Evolutionary conservation across 2,329 filamentous ascomycete species (phyloP), one percentile per base, ranked within the genome.

Genomic region (Ophiostoma piceae): DNA sequence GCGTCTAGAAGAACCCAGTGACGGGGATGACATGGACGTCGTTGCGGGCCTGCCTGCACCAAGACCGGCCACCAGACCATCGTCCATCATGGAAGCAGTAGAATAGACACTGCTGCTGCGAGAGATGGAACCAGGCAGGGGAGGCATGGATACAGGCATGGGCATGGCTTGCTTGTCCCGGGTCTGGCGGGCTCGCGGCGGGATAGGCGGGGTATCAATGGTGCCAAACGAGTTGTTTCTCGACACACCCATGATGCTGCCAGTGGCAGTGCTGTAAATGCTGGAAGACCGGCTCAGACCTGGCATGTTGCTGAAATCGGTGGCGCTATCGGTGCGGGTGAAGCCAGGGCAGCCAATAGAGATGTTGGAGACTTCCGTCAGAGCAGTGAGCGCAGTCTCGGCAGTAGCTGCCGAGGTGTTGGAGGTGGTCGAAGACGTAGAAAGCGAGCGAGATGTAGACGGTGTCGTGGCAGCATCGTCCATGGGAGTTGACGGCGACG

Each of bases 361-460:
- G 5, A 62, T 64, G 67, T 47, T 41, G 12, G 29, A 39, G 11
- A 11, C 67, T 19, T 68, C 54, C 16, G 67, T 70, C 5, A 39
- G 57, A 0, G 62, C 29, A 0, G 68, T 71, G 8, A 64, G 12
- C 0, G 72, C 69, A 4, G 73, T 73, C 29, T 54, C 60, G n/a
- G 37, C 66, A 1, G 73, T 69, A 7, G 67, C 37, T 0, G 68
- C 62, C 7, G 75, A 71, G 9, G 73, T 71, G 11, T 71, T 71
- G 7, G 75, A 74, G 2, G 70, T 72, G 8, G 72, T 76, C 3
- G 75, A 74, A 2, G 76, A 73, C 8, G 73, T 74, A 4, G 75
- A 73, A 6, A 76, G 74, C 7, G 78, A 75, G 0, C 73, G 73
- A 12, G 65, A 16, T 4, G 72, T 68, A 3, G 68, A 69, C 4